Evolutionary conservation across 805 yeast genomes (phyloP), one percentile per base, ranked within the genome.

Genomic region (Ogataea pilisensis): DNA sequence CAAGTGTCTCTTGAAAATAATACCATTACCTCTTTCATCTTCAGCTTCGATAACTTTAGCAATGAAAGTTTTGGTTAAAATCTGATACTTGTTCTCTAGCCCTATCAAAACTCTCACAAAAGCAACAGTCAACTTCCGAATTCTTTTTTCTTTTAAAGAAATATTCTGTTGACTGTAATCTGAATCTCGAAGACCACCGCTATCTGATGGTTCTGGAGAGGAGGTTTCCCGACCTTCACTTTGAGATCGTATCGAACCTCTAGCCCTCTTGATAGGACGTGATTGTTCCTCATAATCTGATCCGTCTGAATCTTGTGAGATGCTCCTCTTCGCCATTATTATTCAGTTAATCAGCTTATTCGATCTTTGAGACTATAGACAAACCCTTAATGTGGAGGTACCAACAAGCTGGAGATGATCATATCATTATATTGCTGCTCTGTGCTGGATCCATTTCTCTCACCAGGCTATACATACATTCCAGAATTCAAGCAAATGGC

Each of bases 31-130:
- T 33, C 52, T 53, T 29, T 56, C 64, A 5, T 49, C 45, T 35
- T 60, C 66, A 5, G 54, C 37, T 24, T 59, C 66, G 39, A 55
- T 40, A 3, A 60, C 37, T 34, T 59, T 62, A 8, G 58, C 24
- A 8, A 63, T 46, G 20, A 46, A 41, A 7, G 44, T 49, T 34
- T 53, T 57, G 8, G 54, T 60, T n/a, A 63, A 35, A 0, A 53
- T 41, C 41, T 61, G 64, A 24, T 49, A 41, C 27, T 41, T 58
- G 41, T 48, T 50, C 22, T 63, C 63, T 12, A 55, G 31, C 3
- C 60, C 64, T 5, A 63, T 19, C 6, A 60, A 19, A 0, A 56
- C 50, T n/a, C 63, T 42, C 2, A 56, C 58, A 24, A 60, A 51
- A 7, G 59, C 54, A 6, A 42, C 41, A 1, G 55, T 48, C n/a